phyloP scores from a whole-genome alignment of 2,329 filamentous ascomycete species.

The Fusarium begoniae region DNA sequence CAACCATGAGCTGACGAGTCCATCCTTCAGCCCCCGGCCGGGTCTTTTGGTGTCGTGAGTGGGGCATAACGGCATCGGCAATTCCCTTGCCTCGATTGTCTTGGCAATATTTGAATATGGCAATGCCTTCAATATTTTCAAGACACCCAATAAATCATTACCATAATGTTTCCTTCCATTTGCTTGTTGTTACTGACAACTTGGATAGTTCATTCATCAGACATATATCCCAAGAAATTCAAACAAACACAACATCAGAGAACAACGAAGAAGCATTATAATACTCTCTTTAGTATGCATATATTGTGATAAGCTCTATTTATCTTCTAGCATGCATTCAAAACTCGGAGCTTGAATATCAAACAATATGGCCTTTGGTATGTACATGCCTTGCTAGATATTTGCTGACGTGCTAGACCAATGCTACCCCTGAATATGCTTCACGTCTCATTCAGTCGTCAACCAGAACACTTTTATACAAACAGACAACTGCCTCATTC shows the following conservation, averaged over 20 bases:
- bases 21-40: slow-evolving; percentile 32
- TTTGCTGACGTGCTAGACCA: not conserved
- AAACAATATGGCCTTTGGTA: not conserved
- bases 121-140: not conserved
- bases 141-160: not conserved
- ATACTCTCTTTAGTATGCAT: not conserved
- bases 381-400: slow-evolving; percentile 1
- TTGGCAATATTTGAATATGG: slow-evolving; percentile 13
- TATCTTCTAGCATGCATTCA: not conserved
- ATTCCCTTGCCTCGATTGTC: slow-evolving; percentile 17
- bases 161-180: not conserved
- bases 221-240: slow-evolving; percentile 9
- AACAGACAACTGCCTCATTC: not conserved
- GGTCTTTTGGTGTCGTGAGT: slow-evolving; percentile 9
- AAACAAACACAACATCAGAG: slow-evolving; percentile 2
- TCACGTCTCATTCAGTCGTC: slow-evolving; percentile 18
- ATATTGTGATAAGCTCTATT: slow-evolving; percentile 9
- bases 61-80: slow-evolving; percentile 32
- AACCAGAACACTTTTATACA: not conserved
- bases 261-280: not conserved
- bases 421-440: not conserved
- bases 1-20: slow-evolving; percentile 48
- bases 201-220: not conserved
- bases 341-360: not conserved
- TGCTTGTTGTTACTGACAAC: not conserved